phyloP scores from a whole-genome alignment of 768 basidiomycete genomes.

The Multifurca ochricompacta region DNA sequence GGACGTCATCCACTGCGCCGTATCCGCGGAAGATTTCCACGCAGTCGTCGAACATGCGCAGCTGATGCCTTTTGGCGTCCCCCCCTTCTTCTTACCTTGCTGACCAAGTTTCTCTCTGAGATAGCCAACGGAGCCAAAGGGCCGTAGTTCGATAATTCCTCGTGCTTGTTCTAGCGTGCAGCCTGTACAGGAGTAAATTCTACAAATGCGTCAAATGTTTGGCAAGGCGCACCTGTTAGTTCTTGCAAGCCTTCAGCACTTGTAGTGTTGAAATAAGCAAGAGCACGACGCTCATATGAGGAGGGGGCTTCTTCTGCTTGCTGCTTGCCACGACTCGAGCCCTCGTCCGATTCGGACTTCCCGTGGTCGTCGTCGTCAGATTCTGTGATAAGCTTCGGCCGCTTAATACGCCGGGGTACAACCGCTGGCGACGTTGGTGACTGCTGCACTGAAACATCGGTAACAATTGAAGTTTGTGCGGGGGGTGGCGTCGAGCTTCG shows the following conservation, averaged over 20 bases:
- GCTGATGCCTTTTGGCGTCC: constrained; percentile 75
- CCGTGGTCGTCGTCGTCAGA: constrained; percentile 56
- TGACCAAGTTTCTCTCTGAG: constrained; percentile 69
- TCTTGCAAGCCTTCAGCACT: constrained; percentile 60
- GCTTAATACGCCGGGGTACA: constrained; percentile 38
- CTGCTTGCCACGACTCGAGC: constrained; percentile 29
- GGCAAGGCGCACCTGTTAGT: constrained; percentile 49
- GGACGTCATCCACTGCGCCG: constrained; percentile 78
- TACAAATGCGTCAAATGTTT: background rate
- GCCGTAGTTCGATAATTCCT: constrained; percentile 68
- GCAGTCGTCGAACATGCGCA: constrained; percentile 86
- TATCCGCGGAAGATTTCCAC: constrained; percentile 79
- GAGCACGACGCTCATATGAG: constrained; percentile 41
- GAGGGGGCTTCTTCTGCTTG: constrained; percentile 29
- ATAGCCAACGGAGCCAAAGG: constrained; percentile 71
- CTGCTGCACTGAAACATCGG: constrained; percentile 31
- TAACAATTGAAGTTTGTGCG: constrained; percentile 31
- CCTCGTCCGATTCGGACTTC: constrained; percentile 44
- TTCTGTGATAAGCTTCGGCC: constrained; percentile 53
- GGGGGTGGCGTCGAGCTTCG: constrained; percentile 32
- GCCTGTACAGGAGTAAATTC: constrained; percentile 35
- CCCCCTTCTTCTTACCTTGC: constrained; percentile 67
- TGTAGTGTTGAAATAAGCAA: constrained; percentile 64
- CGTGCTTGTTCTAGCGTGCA: constrained; percentile 78
- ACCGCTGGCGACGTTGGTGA: constrained; percentile 39